Base-by-base conservation (phyloP, 768 basidiomycete genomes). In the Suillus cothurnatus region DNA sequence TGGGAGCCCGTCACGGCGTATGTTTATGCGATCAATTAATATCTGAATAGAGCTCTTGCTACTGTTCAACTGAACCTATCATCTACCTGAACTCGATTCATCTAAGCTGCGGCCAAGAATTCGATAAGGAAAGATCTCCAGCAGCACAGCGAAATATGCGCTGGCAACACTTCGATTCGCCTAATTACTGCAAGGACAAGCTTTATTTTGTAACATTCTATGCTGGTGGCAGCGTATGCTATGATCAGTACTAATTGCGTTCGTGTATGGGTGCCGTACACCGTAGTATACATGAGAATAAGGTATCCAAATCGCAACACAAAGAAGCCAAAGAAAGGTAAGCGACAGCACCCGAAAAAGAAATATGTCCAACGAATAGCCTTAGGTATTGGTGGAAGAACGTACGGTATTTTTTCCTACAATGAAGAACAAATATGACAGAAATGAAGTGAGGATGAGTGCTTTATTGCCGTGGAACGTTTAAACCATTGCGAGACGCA, bases 341-440 rank as follows among this genome's bases (percentile, higher is more conserved):
- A 56, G 21, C 36, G 55, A 64, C 26, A 63, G 45, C 17, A 26
- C 39, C 50, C 52, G 5, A 36, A n/a, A 23, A 50, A 53, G 4
- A 58, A 19, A 38, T 7, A 38, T 15, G n/a, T 61, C 17, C 21
- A 26, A 26, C n/a, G 17, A 47, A 52, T 52, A 52, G 28, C 50
- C 50, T 31, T n/a, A 61, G 63, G 47, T 59, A 59, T 59, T 39
- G 39, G 12, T 21, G 14, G 66, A 41, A 58, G 47, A n/a, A 43
- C 28, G 58, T 59, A 39, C 65, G 38, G 49, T 49, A 43, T 32
- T 28, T 17, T 36, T n/a, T n/a, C 34, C 26, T 4, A 23, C 14
- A 49, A 6, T 47, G 11, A 49, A 63, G 28, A 34, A 38, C 19
- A 14, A 36, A 32, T 6, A 3, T 21, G 61, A 32, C 3, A 15